These are phyloP conservation scores for Ziziphus jujuba DNA, from an alignment of 306 rosid species.

Conservation along the genomic window DNA sequence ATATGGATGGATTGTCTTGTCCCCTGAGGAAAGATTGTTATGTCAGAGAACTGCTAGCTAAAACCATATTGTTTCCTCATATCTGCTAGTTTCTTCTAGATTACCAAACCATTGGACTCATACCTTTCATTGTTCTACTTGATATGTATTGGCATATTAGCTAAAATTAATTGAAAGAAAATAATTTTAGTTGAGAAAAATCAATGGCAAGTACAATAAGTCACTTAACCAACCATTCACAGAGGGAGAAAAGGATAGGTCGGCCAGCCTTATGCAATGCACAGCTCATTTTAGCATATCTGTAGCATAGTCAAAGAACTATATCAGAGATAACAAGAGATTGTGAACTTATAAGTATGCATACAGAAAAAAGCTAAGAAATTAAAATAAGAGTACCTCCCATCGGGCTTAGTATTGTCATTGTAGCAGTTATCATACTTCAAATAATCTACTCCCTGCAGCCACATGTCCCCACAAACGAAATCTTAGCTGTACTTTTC, in stretches of 20 bases:
- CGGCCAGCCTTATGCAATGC: constrained; percentile 23
- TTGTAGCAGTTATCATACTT: constrained; percentile 29
- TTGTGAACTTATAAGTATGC: background rate
- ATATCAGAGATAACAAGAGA: background rate
- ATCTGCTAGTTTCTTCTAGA: background rate
- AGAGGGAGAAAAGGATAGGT: constrained; percentile 25
- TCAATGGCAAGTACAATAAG: background rate
- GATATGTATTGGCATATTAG: too few relatives aligned
- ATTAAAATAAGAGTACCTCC: background rate
- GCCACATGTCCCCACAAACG: background rate
- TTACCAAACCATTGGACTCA: background rate
- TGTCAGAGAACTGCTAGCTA: background rate
- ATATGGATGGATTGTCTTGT: constrained; percentile 21
- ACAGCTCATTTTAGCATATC: constrained; percentile 25
- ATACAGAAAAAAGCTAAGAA: background rate
- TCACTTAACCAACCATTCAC: constrained; percentile 20
- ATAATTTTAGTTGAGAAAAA: too few relatives aligned
- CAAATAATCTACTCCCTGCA: constrained; percentile 29
- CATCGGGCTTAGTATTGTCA: constrained; percentile 24
- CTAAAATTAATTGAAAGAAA: too few relatives aligned
- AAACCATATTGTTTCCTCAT: background rate
- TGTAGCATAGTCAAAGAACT: background rate
- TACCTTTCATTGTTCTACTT: background rate
- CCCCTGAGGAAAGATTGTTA: constrained; percentile 11
- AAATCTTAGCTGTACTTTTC: too few relatives aligned